Percentiles rank a stretch among this genome's conserved stretches.
These are phyloP conservation scores for Hygrophoropsis aurantiaca DNA, from an alignment of 768 basidiomycete genomes.

Conservation along the genomic window DNA sequence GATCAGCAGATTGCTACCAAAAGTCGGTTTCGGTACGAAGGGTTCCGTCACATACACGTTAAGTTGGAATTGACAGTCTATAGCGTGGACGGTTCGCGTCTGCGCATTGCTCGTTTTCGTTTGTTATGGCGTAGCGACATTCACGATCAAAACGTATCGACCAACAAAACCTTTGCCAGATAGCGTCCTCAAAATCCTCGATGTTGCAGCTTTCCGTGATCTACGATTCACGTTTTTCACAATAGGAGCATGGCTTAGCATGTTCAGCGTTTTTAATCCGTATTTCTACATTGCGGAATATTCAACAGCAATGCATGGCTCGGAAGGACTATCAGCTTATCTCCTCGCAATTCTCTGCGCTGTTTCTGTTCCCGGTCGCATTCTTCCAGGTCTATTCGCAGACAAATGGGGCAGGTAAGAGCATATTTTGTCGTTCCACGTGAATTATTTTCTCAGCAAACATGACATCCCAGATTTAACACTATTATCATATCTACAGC, in stretches of 20 bases:
- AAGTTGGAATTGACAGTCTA: background rate
- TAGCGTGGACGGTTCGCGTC: slow-evolving; percentile 30
- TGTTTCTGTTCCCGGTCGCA: slow-evolving; percentile 23
- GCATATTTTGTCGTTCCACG: background rate
- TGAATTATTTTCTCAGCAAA: background rate
- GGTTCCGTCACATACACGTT: background rate
- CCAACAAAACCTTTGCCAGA: slow-evolving; percentile 21
- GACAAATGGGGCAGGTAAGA: slow-evolving; percentile 23
- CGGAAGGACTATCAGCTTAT: slow-evolving; percentile 19
- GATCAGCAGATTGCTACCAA: slow-evolving; percentile 22
- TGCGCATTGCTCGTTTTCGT: slow-evolving; percentile 22
- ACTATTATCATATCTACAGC: slow-evolving; percentile 13
- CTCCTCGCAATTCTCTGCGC: slow-evolving; percentile 25
- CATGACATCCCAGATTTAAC: slow-evolving; percentile 15
- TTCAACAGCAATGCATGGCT: slow-evolving; percentile 13
- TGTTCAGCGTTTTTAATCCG: slow-evolving; percentile 22
- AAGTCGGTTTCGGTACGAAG: slow-evolving; percentile 19
- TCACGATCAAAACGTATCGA: slow-evolving; percentile 23
- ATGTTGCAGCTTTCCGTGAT: slow-evolving; percentile 22
- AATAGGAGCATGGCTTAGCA: slow-evolving; percentile 19
- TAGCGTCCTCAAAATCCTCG: slow-evolving; percentile 15
- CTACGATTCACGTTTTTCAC: slow-evolving; percentile 17
- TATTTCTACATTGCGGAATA: slow-evolving; percentile 28
- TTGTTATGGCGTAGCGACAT: slow-evolving; percentile 16
- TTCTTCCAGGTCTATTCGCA: slow-evolving; percentile 20